These are phyloP conservation scores for Prillingera fragicola DNA, from an alignment of 1,284 basidiomycete genomes.

Conservation along the genomic window DNA sequence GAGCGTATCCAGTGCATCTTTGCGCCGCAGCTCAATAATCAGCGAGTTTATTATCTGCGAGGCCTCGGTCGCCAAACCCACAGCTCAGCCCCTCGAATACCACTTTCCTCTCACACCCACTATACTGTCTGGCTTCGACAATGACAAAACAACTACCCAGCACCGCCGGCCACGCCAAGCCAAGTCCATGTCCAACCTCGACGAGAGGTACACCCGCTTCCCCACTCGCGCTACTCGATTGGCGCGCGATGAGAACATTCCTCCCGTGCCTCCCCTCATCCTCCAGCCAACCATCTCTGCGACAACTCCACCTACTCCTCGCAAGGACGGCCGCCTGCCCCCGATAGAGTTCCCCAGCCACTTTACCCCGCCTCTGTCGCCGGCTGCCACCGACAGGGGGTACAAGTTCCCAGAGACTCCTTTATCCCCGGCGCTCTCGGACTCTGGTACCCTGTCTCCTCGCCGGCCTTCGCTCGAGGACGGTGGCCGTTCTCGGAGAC, in stretches of 20 bases:
- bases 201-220: not conserved
- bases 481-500: constrained; percentile 1
- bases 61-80: constrained; percentile 4
- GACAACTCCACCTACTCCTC: not conserved
- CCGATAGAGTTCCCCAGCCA: not conserved
- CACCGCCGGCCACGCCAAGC: not conserved
- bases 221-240: not conserved
- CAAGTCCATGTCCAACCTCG: not conserved
- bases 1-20: not conserved
- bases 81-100: not conserved
- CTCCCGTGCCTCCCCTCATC: too few species aligned
- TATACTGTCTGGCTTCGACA: not conserved
- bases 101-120: not conserved
- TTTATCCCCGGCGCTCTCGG: too few species aligned
- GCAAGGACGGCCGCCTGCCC: not conserved
- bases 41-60: constrained; percentile 21
- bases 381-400: not conserved
- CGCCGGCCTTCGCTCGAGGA: too few species aligned
- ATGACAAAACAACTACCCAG: not conserved
- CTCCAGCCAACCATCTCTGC: not conserved
- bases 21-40: constrained; percentile 8
- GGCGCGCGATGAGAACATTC: too few species aligned
- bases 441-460: too few species aligned
- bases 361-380: not conserved
- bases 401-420: too few species aligned